These are phyloP conservation scores for Benincasa hispida DNA, from an alignment of 306 rosid species.

Conservation along the genomic window DNA sequence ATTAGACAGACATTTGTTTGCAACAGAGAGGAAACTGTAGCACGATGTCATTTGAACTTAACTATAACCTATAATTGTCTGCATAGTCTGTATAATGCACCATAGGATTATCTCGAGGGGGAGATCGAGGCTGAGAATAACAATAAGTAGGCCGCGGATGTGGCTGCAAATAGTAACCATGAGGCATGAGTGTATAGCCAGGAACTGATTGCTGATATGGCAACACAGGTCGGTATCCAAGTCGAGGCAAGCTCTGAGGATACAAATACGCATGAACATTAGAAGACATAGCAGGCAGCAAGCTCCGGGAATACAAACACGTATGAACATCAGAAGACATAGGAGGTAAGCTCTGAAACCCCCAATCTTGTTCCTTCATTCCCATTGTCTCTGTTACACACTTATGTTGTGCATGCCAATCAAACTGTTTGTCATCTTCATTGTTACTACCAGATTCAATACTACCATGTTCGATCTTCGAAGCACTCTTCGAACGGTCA, in stretches of 20 bases:
- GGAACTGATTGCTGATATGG: background rate
- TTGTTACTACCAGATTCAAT: background rate
- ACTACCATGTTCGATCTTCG: background rate
- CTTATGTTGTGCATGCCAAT: background rate
- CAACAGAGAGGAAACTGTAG: background rate
- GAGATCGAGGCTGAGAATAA: background rate
- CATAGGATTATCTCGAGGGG: background rate
- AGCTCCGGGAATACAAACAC: background rate
- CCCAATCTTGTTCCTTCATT: background rate
- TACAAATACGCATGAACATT: background rate
- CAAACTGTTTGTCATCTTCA: background rate
- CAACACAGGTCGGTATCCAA: background rate
- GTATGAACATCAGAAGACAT: background rate
- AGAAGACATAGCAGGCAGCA: background rate
- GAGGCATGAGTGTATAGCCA: background rate
- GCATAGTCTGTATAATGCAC: background rate
- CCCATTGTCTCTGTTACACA: background rate
- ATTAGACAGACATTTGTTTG: background rate
- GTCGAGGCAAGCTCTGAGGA: background rate
- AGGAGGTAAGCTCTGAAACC: background rate
- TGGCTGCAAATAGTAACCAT: background rate
- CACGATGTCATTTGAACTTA: background rate
- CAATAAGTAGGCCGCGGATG: background rate
- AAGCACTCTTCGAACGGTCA: background rate
- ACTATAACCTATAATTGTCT: background rate